phyloP scores from a whole-genome alignment of 306 rosid species.

The Prunus davidiana region DNA sequence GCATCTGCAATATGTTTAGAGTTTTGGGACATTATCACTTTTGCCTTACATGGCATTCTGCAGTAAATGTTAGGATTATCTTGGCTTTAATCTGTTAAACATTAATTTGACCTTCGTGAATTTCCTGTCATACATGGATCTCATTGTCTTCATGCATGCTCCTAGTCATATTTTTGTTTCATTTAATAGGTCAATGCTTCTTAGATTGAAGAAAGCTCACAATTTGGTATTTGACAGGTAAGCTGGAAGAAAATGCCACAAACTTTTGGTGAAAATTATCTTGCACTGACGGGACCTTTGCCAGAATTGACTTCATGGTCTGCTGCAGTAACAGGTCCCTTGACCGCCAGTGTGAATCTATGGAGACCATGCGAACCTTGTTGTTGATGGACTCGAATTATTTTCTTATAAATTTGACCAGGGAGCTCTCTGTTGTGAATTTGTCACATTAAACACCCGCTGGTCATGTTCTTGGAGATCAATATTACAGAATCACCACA shows the following conservation, averaged over 20 bases:
- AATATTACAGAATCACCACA: background rate
- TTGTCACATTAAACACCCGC: background rate
- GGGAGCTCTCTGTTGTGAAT: constrained; percentile 15
- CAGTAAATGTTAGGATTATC: background rate
- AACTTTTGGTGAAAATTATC: constrained; percentile 61
- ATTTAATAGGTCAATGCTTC: background rate
- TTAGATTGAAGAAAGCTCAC: constrained; percentile 17
- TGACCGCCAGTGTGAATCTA: constrained; percentile 49
- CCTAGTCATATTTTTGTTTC: background rate
- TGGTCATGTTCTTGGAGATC: constrained; percentile 14
- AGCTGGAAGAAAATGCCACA: constrained; percentile 77
- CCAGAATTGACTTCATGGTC: constrained; percentile 79
- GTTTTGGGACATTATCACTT: background rate
- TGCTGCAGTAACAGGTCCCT: constrained; percentile 55
- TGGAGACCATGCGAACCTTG: constrained; percentile 53
- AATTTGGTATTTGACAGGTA: constrained; percentile 50
- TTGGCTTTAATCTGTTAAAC: background rate
- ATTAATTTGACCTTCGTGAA: background rate
- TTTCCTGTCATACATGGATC: background rate
- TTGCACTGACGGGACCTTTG: constrained; percentile 80
- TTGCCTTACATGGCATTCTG: background rate
- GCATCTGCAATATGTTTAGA: background rate
- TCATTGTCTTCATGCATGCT: background rate
- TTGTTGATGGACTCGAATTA: constrained; percentile 6
- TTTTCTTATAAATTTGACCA: background rate